Percentiles rank a stretch among this genome's conserved stretches.
Evolutionary conservation across 2,329 filamentous ascomycete genomes (phyloP).

Genomic region (Phaeoacremonium minimum): DNA sequence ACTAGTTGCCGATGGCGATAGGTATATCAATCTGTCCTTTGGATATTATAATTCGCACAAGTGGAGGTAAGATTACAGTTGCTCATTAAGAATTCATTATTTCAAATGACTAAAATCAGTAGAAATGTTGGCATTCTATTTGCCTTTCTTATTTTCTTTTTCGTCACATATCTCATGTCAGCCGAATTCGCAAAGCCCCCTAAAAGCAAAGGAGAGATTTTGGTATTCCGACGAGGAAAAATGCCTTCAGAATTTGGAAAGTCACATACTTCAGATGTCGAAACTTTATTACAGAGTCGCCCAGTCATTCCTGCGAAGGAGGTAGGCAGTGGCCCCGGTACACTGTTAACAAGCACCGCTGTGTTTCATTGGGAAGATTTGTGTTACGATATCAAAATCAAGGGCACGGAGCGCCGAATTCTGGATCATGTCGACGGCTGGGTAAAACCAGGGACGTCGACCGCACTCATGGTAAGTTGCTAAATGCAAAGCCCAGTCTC

Average conservation of each 20-base stretch:
- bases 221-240: conserved; percentile 51
- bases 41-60: no score
- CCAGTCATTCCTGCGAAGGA: background rate
- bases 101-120: no score
- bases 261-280: conserved; percentile 37
- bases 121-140: conserved; percentile 52
- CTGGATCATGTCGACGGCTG: conserved; percentile 71
- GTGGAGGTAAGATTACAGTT: no score
- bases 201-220: conserved; percentile 48
- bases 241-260: conserved; percentile 58
- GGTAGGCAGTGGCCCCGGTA: conserved; percentile 10
- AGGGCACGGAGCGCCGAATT: conserved; percentile 58
- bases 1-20: no score
- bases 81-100: no score
- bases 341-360: conserved; percentile 42
- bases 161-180: conserved; percentile 45
- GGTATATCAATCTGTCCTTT: no score
- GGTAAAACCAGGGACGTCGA: conserved; percentile 72
- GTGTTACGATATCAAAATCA: conserved; percentile 60
- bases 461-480: conserved; percentile 63
- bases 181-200: conserved; percentile 37
- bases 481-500: no score
- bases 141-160: conserved; percentile 50
- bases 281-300: conserved; percentile 19
- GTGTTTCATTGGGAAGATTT: conserved; percentile 70